These are phyloP conservation scores for Astrephomene gubernaculifera DNA, from an alignment of 139 green algal genomes.

Conservation along the genomic window DNA sequence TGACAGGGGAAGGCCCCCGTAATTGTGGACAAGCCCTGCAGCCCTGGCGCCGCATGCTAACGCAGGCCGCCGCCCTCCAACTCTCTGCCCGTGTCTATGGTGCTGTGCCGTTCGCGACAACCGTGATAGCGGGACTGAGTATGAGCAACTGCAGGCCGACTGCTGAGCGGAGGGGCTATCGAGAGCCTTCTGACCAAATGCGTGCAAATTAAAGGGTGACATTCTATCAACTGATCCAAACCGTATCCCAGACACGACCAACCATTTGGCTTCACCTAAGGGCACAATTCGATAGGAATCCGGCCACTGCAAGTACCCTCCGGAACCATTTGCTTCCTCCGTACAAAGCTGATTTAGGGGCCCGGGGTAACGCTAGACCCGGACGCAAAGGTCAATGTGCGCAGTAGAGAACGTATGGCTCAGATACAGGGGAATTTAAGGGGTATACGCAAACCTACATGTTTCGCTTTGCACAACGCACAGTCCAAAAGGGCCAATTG, in stretches of 20 bases:
- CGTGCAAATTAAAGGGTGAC: no score
- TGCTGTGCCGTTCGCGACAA: background rate
- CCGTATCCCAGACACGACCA: no score
- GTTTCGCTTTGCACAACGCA: background rate
- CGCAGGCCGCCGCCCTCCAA: background rate
- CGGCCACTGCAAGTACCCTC: background rate
- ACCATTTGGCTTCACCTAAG: no score
- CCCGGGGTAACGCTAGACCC: no score
- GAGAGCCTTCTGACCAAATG: background rate
- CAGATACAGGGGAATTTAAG: no score
- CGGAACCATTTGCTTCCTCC: background rate
- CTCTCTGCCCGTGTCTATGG: background rate
- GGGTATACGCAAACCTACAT: background rate
- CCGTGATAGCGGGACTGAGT: background rate
- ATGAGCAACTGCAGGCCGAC: constrained; percentile 33
- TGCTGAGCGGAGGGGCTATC: background rate
- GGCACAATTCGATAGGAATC: no score
- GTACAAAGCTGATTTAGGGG: background rate
- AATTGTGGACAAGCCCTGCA: background rate
- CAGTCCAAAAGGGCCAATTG: background rate
- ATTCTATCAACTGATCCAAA: no score
- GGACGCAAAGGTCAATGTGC: background rate
- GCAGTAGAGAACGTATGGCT: background rate
- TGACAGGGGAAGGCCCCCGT: no score
- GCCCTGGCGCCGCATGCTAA: constrained; percentile 1